Percentiles rank a stretch among this genome's conserved stretches.
Evolutionary conservation across 495 filamentous ascomycete genomes (phyloP).

Genomic region (Aspergillus leporis): DNA sequence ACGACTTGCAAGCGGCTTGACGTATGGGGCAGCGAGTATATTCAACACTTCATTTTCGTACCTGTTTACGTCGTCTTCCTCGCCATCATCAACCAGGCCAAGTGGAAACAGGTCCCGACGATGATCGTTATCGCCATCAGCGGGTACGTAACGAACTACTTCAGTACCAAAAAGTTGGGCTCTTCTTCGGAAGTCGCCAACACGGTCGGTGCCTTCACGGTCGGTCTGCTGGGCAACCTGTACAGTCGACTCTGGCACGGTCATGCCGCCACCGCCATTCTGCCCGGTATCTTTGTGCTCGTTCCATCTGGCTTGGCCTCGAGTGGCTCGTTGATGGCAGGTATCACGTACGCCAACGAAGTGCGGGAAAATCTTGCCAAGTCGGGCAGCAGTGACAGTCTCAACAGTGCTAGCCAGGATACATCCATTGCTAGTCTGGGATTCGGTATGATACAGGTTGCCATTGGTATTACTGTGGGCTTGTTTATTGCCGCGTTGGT

Average conservation of each 20-base stretch:
- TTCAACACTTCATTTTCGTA: slow-evolving; percentile 62
- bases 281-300: slow-evolving; percentile 92
- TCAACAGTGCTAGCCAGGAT: slow-evolving; percentile 34
- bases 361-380: slow-evolving; percentile 55
- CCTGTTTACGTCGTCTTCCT: slow-evolving; percentile 77
- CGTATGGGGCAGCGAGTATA: slow-evolving; percentile 37
- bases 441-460: slow-evolving; percentile 86
- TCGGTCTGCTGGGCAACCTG: slow-evolving; percentile 83
- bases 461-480: slow-evolving; percentile 90
- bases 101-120: slow-evolving; percentile 84
- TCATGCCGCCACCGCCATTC: slow-evolving; percentile 83
- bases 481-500: slow-evolving; percentile 81
- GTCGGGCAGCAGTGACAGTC: slow-evolving; percentile 39
- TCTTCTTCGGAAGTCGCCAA: slow-evolving; percentile 79
- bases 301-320: slow-evolving; percentile 89
- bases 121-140: slow-evolving; percentile 81
- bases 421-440: slow-evolving; percentile 72
- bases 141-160: slow-evolving; percentile 84
- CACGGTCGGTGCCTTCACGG: slow-evolving; percentile 81
- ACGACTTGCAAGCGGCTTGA: slow-evolving; percentile 65
- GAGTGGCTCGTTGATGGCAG: slow-evolving; percentile 73
- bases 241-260: slow-evolving; percentile 82
- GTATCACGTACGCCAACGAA: slow-evolving; percentile 74
- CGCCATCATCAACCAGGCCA: slow-evolving; percentile 84
- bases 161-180: slow-evolving; percentile 67